These are phyloP conservation scores for Globisporangium iwayamae DNA, from an alignment of 352 stramenopile species.

Conservation along the genomic window DNA sequence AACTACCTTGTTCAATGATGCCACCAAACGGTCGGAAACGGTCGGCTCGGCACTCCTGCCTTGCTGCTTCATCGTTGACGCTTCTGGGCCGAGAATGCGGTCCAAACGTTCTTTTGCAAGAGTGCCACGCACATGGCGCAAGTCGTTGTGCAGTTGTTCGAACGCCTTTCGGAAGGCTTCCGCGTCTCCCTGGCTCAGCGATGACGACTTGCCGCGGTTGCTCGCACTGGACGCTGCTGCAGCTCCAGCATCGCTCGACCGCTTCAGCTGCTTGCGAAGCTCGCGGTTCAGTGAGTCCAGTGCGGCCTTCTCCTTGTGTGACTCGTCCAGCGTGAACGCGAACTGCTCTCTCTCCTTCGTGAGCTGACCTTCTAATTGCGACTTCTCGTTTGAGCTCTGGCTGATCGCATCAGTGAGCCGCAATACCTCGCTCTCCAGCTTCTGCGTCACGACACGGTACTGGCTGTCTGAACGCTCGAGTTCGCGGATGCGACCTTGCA, in stretches of 20 bases:
- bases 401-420: slow-evolving; percentile 41
- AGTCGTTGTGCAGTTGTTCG: slow-evolving; percentile 46
- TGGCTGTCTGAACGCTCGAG: slow-evolving; percentile 74
- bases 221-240: slow-evolving; percentile 18
- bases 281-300: slow-evolving; percentile 70
- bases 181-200: slow-evolving; percentile 36
- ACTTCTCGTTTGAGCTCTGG: slow-evolving; percentile 35
- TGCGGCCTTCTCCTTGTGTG: slow-evolving; percentile 76
- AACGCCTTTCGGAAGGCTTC: slow-evolving; percentile 64
- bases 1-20: slow-evolving; percentile 45
- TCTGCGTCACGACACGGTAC: slow-evolving; percentile 73
- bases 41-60: not conserved
- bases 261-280: slow-evolving; percentile 78
- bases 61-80: not conserved
- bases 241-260: slow-evolving; percentile 41
- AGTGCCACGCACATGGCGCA: slow-evolving; percentile 42
- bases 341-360: slow-evolving; percentile 74
- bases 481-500: slow-evolving; percentile 69
- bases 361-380: slow-evolving; percentile 53
- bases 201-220: slow-evolving; percentile 23
- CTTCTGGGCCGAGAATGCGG: slow-evolving; percentile 34
- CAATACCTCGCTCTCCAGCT: slow-evolving; percentile 71
- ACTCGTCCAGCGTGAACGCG: slow-evolving; percentile 65
- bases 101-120: slow-evolving; percentile 64
- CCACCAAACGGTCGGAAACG: slow-evolving; percentile 25